Percentiles rank a stretch among this genome's conserved stretches.
Conservation (phyloP, 495 filamentous ascomycete genomes). For the Aspergillus hancockii region DNA sequence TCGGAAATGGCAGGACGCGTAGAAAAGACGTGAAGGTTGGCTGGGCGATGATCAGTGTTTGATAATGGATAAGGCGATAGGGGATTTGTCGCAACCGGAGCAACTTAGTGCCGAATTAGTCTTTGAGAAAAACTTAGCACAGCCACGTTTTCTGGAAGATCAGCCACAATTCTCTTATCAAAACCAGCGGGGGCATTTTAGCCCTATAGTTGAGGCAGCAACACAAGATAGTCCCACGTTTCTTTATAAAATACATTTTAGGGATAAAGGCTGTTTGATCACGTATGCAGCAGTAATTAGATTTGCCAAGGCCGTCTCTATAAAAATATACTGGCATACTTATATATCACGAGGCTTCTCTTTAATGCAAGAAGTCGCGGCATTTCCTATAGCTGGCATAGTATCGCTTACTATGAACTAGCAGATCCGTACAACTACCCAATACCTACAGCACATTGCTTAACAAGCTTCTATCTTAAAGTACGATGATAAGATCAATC, state of each 20-base stretch:
- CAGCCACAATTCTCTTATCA: slow-evolving; percentile 8
- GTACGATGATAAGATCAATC: not conserved
- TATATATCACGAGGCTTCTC: not conserved
- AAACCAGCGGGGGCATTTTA: not conserved
- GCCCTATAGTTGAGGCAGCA: not conserved
- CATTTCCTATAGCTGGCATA: not conserved
- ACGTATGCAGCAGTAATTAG: not conserved
- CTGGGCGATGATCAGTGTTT: not conserved
- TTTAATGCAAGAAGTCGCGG: not conserved
- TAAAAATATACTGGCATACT: too few relatives aligned
- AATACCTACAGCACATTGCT: not conserved
- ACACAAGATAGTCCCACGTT: not conserved
- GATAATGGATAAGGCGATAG: not conserved
- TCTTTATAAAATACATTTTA: not conserved
- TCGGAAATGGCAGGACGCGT: not conserved
- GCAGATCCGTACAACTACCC: not conserved
- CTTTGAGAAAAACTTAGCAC: not conserved
- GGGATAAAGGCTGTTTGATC: not conserved
- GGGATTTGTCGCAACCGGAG: slow-evolving; percentile 4
- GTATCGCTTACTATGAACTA: not conserved
- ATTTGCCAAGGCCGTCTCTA: too few relatives aligned
- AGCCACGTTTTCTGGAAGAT: slow-evolving; percentile 1
- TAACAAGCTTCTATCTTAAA: not conserved
- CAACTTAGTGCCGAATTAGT: not conserved
- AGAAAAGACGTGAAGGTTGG: not conserved